Conservation (phyloP, 805 yeast genomes). For the Komagataella mondaviorum region DNA sequence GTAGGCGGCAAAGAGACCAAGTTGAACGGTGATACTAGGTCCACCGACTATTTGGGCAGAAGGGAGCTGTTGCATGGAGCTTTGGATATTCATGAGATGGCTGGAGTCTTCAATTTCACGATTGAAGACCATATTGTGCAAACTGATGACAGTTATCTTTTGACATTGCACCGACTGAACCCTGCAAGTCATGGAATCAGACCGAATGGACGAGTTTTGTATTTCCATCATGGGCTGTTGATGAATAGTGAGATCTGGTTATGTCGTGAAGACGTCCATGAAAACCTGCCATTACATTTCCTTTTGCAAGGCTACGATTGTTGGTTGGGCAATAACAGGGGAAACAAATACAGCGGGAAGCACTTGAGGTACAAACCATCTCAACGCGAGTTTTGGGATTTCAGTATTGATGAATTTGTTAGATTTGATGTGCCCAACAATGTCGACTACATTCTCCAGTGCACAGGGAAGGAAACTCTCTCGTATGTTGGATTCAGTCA, state of each 20-base stretch:
- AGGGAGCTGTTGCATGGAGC: conserved; percentile 5
- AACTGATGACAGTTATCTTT: conserved; percentile 65
- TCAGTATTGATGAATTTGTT: conserved; percentile 85
- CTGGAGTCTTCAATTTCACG: conserved; percentile 51
- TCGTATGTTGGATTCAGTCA: conserved; percentile 84
- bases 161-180: conserved; percentile 59
- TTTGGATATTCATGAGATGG: conserved; percentile 46
- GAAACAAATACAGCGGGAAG: conserved; percentile 82
- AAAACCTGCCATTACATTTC: conserved; percentile 56
- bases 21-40: background rate
- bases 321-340: conserved; percentile 88
- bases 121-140: conserved; percentile 67
- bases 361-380: conserved; percentile 32
- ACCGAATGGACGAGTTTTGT: conserved; percentile 39
- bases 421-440: conserved; percentile 79
- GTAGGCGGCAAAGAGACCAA: background rate
- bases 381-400: conserved; percentile 66
- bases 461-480: conserved; percentile 27
- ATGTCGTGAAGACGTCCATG: conserved; percentile 24
- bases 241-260: conserved; percentile 69
- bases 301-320: conserved; percentile 82
- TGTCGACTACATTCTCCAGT: conserved; percentile 53
- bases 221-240: conserved; percentile 81
- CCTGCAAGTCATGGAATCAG: conserved; percentile 19
- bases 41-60: background rate